Evolutionary conservation across 176 grass and related monocot species (phyloP).

Genomic region (Bothriochloa decipiens): DNA sequence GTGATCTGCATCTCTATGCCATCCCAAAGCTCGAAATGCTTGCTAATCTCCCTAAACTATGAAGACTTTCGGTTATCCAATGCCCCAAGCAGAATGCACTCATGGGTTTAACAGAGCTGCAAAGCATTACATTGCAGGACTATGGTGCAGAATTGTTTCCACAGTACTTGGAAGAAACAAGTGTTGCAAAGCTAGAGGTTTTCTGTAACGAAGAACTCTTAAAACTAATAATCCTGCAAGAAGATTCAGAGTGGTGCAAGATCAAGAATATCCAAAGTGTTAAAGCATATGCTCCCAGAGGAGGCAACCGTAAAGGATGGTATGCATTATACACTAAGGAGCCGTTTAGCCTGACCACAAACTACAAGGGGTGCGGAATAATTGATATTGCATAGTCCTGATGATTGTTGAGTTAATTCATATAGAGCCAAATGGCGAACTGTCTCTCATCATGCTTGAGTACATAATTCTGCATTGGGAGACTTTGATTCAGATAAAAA

Average conservation of each 20-base stretch:
- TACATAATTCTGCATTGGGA: background rate
- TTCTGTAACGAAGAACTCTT: constrained; percentile 38
- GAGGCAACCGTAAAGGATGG: constrained; percentile 18
- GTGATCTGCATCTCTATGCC: constrained; percentile 38
- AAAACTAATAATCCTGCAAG: constrained; percentile 25
- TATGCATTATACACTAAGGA: constrained; percentile 22
- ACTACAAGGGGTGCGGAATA: constrained; percentile 2
- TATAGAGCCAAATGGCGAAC: background rate
- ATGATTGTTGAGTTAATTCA: background rate
- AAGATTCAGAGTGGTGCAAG: constrained; percentile 46
- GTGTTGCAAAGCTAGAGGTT: constrained; percentile 40
- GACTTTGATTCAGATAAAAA: no score
- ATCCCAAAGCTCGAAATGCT: constrained; percentile 36
- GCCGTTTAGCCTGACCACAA: constrained; percentile 34
- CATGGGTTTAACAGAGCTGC: constrained; percentile 17
- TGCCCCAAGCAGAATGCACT: constrained; percentile 30
- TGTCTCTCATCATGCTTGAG: background rate
- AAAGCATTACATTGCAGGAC: constrained; percentile 32
- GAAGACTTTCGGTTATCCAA: constrained; percentile 38
- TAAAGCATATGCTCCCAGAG: constrained; percentile 38
- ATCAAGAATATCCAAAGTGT: constrained; percentile 42
- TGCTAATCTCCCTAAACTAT: constrained; percentile 41
- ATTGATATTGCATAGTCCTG: background rate
- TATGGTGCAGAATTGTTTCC: constrained; percentile 30
- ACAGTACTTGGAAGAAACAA: constrained; percentile 41